Conservation (phyloP, 805 yeast genomes). For the Metschnikowia continentalis region DNA sequence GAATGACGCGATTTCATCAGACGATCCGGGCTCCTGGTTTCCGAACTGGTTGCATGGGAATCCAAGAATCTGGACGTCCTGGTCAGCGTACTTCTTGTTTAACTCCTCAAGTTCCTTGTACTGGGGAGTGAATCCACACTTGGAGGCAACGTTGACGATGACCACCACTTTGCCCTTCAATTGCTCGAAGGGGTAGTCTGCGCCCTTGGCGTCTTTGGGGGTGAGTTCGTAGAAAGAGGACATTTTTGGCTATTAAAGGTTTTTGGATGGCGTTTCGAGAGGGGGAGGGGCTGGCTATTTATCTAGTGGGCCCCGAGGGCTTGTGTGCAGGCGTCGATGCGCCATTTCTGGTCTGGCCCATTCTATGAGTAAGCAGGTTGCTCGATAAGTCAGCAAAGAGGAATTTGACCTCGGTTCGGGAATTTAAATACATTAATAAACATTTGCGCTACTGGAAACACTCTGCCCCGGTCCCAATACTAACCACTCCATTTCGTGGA, state of each 20-base stretch:
- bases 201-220: constrained; percentile 58
- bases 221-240: constrained; percentile 62
- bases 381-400: background rate
- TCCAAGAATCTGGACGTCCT: constrained; percentile 37
- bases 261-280: background rate
- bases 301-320: background rate
- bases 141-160: constrained; percentile 84
- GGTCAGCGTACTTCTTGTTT: constrained; percentile 36
- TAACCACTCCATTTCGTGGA: too few relatives aligned
- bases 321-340: background rate
- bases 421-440: background rate
- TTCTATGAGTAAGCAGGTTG: background rate
- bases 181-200: constrained; percentile 55
- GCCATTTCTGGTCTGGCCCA: background rate
- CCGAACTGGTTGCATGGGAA: constrained; percentile 46
- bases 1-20: constrained; percentile 63
- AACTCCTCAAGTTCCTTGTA: constrained; percentile 39
- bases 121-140: constrained; percentile 48
- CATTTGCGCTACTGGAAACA: background rate
- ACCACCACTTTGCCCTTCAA: constrained; percentile 78
- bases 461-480: too few relatives aligned
- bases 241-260: constrained; percentile 25
- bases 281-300: background rate
- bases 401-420: too few relatives aligned
- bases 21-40: constrained; percentile 39